Percentiles rank a stretch among this genome's conserved stretches.
These are phyloP conservation scores for Fusarium sarcochroum DNA, from an alignment of 2,329 filamentous ascomycete genomes.

Conservation along the genomic window DNA sequence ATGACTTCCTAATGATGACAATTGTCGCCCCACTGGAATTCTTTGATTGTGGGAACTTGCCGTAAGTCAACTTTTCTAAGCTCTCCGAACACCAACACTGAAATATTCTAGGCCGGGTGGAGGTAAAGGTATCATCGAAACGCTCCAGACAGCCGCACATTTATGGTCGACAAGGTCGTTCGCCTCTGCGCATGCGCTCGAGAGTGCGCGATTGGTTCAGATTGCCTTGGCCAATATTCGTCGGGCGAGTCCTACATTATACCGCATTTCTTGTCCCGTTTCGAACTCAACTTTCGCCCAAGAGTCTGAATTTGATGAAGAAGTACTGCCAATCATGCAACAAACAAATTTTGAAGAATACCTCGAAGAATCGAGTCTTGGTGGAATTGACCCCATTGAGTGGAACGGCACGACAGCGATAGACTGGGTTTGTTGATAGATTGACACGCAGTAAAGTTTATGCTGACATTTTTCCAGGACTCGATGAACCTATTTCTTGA, in stretches of 20 bases:
- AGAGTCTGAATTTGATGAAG: background rate
- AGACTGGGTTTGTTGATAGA: constrained; percentile 1
- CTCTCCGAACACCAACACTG: background rate
- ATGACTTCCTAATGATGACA: constrained; percentile 16
- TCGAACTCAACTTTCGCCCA: rapidly evolving
- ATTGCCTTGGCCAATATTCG: background rate
- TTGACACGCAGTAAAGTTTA: rapidly evolving
- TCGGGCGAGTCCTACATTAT: background rate
- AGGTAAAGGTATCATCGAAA: rapidly evolving
- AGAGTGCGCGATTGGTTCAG: constrained; percentile 2
- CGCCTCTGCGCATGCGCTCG: background rate
- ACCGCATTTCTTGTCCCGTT: background rate
- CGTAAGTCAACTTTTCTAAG: constrained; percentile 3
- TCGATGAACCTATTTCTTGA: background rate
- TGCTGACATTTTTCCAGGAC: background rate
- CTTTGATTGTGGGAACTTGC: constrained; percentile 21
- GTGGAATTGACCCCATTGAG: background rate
- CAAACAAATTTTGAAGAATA: background rate
- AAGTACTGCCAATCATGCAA: background rate
- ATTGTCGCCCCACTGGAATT: constrained; percentile 22
- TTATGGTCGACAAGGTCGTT: constrained; percentile 16
- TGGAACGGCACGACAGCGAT: background rate
- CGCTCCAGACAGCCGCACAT: background rate
- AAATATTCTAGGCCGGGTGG: background rate
- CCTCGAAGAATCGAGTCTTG: background rate